Conservation (phyloP, 768 basidiomycete species). For the Tephrocybe sp. region DNA sequence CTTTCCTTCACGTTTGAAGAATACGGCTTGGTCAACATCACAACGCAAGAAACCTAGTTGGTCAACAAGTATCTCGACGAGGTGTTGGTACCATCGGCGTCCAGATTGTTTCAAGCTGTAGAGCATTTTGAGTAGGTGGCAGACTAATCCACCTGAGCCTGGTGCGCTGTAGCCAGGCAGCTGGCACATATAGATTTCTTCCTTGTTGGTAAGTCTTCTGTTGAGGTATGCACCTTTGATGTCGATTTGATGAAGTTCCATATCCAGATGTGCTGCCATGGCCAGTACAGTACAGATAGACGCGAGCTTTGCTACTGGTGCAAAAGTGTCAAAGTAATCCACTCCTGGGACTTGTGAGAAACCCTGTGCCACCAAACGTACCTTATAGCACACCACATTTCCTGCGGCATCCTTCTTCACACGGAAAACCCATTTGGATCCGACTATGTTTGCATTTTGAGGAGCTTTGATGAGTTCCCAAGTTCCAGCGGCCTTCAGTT, state of each 20-base stretch:
- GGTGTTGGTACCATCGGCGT: no score
- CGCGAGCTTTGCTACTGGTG: slow-evolving; percentile 10
- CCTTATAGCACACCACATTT: slow-evolving; percentile 27
- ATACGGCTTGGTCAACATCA: no score
- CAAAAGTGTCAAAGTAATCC: slow-evolving; percentile 17
- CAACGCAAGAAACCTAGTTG: no score
- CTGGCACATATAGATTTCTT: slow-evolving; percentile 39
- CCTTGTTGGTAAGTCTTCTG: slow-evolving; percentile 26
- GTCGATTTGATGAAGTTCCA: slow-evolving; percentile 31
- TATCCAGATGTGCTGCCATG: slow-evolving; percentile 23
- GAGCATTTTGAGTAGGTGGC: slow-evolving; percentile 20
- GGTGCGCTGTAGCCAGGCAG: slow-evolving; percentile 27
- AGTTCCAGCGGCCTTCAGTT: slow-evolving; percentile 20
- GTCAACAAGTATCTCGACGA: no score
- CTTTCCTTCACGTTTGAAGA: no score
- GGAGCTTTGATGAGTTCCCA: slow-evolving; percentile 28
- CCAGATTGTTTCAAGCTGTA: no score
- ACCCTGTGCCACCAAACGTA: slow-evolving; percentile 12
- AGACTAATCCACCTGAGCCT: slow-evolving; percentile 11
- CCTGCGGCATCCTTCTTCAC: slow-evolving; percentile 30
- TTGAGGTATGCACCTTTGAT: slow-evolving; percentile 35
- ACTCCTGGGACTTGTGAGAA: slow-evolving; percentile 18
- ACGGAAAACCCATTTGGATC: slow-evolving; percentile 31
- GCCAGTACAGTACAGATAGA: slow-evolving; percentile 22
- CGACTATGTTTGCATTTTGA: slow-evolving; percentile 18